Evolutionary conservation across 805 yeast genomes (phyloP), one percentile per base, ranked within the genome.

Genomic region (Brettanomyces custersianus): DNA sequence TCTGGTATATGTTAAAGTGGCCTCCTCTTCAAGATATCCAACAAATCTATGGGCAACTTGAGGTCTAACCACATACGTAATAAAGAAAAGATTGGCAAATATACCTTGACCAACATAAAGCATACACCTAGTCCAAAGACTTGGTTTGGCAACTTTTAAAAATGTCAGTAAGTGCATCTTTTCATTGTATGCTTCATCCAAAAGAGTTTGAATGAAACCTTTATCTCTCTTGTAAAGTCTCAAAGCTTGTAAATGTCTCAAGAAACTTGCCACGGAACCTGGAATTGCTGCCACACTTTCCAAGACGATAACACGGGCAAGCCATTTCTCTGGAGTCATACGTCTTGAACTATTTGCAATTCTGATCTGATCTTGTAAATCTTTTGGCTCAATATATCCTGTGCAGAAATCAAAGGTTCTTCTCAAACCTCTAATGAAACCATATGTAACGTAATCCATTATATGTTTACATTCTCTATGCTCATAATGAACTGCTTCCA

Each of bases 211-310:
- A 42, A 80, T 68, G 80, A 85, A 80, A 1, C 83, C 86, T 48
- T 74, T 70, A 52, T 80, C 88, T 40, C 87, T 59, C 47, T 66
- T 66, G 45, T 80, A 60, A 34, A 77, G 54, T 44, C 88, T 60
- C 33, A 80, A 52, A 2, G 83, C 70, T 43, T 75, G 77, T 47
- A 80, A 63, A 51, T 80, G 87, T 39, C 87, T 68, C 29, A 80
- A 54, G 57, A 78, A 80, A 1, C 81, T 80, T 3, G 83, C 88
- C 32, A 76, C 81, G 66, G 77, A 72, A 9, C 88, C 87, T 1
- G 88, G 88, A n/a, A 80, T 83, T 7, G 85, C 87, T 4, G 88
- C 88, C 38, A 80, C 66, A 40, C 77, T 69, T 54, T 80, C 88
- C 45, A 80, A 64, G 46, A 80, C 77, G 26, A 80, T 71, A 38